Conservation (phyloP, 177 flowering plant species). For the Tripterygium wilfordii region DNA sequence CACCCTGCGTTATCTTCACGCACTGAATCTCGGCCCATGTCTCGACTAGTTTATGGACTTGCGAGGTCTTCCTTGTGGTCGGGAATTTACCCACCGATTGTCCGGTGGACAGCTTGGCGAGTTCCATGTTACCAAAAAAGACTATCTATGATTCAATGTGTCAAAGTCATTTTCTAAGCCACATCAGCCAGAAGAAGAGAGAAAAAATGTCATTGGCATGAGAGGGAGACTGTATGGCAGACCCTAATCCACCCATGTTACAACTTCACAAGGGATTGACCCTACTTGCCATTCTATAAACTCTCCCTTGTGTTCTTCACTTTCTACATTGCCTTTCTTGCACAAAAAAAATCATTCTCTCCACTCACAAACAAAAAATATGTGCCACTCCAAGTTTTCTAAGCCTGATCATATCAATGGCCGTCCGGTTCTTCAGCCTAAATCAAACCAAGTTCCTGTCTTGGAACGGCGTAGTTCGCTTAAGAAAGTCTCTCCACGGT, state of each 20-base stretch:
- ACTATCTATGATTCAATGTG: too few relatives aligned
- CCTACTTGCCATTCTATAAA: conserved; percentile 26
- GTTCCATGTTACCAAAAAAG: too few relatives aligned
- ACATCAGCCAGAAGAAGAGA: too few relatives aligned
- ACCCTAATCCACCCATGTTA: conserved; percentile 47
- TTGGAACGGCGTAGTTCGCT: conserved; percentile 30
- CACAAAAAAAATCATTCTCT: too few relatives aligned
- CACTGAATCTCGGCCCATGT: too few relatives aligned
- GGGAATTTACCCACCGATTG: too few relatives aligned
- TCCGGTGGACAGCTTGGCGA: too few relatives aligned
- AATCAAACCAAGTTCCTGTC: conserved; percentile 40
- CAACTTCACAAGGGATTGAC: conserved; percentile 31
- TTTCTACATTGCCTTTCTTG: neutral
- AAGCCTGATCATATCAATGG: conserved; percentile 29
- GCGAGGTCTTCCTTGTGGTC: too few relatives aligned
- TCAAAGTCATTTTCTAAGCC: too few relatives aligned
- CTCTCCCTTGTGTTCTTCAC: conserved; percentile 11
- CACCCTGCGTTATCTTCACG: too few relatives aligned
- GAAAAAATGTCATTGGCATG: conserved; percentile 12
- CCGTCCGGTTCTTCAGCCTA: conserved; percentile 60
- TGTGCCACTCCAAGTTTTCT: neutral
- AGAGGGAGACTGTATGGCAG: conserved; percentile 36
- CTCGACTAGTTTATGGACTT: too few relatives aligned
- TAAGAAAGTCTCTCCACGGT: conserved; percentile 27
- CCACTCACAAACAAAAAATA: neutral